phyloP scores from a whole-genome alignment of 805 yeast genomes.

The Ogataea methylovora region DNA sequence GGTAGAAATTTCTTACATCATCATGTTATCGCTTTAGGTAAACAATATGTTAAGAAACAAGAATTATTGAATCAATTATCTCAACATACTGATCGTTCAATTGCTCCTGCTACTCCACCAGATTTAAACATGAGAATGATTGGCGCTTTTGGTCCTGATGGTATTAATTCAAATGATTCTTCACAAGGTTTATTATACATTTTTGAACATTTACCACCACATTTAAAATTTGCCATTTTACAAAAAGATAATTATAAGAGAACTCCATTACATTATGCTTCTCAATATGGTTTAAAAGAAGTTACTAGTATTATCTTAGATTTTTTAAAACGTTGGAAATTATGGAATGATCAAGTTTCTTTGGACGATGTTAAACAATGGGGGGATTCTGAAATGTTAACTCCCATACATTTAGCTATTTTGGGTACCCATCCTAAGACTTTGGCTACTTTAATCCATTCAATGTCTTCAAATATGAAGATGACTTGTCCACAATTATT shows the following conservation, averaged over 20 bases:
- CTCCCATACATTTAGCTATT: conserved; percentile 81
- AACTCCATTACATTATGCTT: conserved; percentile 85
- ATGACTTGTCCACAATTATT: conserved; percentile 51
- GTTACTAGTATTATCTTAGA: conserved; percentile 52
- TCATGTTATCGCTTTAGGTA: conserved; percentile 71
- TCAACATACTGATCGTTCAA: conserved; percentile 9
- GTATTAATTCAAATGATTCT: conserved; percentile 49
- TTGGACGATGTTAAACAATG: conserved; percentile 51
- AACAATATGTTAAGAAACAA: conserved; percentile 36
- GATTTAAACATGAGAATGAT: conserved; percentile 39
- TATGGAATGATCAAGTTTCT: conserved; percentile 40
- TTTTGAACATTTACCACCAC: conserved; percentile 46
- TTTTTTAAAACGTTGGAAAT: conserved; percentile 51
- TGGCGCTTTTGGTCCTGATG: conserved; percentile 55
- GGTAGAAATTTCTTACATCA: conserved; percentile 84
- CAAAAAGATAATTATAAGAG: conserved; percentile 71
- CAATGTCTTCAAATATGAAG: conserved; percentile 26
- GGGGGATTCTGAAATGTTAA: conserved; percentile 74
- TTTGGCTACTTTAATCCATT: conserved; percentile 46
- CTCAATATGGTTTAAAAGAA: conserved; percentile 74
- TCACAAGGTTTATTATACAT: conserved; percentile 55
- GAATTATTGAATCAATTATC: conserved; percentile 7
- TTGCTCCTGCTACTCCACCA: conserved; percentile 46
- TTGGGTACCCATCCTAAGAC: conserved; percentile 80
- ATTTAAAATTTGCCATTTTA: conserved; percentile 46